Percentiles rank a stretch among this genome's conserved stretches.
These are phyloP conservation scores for Termitomyces sp. DNA, from an alignment of 768 basidiomycete genomes.

Conservation along the genomic window DNA sequence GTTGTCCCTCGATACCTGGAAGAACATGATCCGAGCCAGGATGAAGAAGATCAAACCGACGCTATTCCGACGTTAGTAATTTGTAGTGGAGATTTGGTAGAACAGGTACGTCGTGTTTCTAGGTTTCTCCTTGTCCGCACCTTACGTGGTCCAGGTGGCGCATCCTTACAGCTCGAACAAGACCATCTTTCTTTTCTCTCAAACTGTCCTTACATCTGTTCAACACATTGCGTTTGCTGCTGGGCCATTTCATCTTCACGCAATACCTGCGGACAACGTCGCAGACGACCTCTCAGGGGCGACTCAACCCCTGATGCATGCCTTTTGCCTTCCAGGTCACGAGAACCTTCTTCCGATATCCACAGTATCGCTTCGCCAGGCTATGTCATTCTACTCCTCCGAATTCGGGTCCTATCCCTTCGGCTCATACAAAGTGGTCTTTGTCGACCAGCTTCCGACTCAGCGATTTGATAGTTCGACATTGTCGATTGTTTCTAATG, in stretches of 20 bases:
- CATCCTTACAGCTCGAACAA: conserved; percentile 94
- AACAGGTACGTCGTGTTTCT: conserved; percentile 61
- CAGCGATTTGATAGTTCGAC: conserved; percentile 85
- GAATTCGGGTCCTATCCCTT: conserved; percentile 97
- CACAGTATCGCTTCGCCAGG: conserved; percentile 72
- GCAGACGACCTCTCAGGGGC: conserved; percentile 59
- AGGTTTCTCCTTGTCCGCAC: conserved; percentile 2
- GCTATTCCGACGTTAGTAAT: conserved; percentile 80
- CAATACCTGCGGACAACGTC: conserved; percentile 58
- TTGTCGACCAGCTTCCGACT: conserved; percentile 83
- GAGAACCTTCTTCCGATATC: conserved; percentile 67
- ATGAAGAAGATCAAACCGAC: conserved; percentile 52
- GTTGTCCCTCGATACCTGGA: conserved; percentile 84
- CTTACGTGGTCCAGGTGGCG: conserved; percentile 53
- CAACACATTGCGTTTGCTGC: conserved; percentile 96
- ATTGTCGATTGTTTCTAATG: conserved; percentile 70
- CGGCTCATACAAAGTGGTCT: conserved; percentile 89
- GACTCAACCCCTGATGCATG: conserved; percentile 75
- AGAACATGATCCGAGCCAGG: conserved; percentile 41
- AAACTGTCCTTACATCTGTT: conserved; percentile 82
- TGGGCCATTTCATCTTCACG: conserved; percentile 83
- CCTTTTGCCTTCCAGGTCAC: conserved; percentile 89
- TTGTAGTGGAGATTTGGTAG: conserved; percentile 91
- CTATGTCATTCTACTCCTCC: conserved; percentile 88
- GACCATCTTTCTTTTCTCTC: conserved; percentile 90